Conservation (phyloP, 163 green algal species). For the Scenedesmus sp. region DNA sequence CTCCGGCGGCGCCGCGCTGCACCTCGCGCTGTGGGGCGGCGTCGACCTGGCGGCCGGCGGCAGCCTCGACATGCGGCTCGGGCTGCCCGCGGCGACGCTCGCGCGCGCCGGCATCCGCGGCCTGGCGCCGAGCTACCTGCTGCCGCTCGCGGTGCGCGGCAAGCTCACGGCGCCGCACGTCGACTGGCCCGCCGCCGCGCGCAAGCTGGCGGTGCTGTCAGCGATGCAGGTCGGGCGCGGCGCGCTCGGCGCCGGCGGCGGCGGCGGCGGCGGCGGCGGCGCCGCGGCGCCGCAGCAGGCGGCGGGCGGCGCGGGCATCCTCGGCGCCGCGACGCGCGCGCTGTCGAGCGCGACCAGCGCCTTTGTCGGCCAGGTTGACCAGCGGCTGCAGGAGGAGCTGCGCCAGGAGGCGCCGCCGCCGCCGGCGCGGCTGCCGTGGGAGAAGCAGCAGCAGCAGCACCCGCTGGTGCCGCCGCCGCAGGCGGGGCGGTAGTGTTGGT, state of each 20-base stretch:
- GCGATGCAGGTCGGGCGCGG: constrained; percentile 31
- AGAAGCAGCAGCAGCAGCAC: not conserved
- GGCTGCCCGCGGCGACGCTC: constrained; percentile 38
- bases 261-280: not conserved
- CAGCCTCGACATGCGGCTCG: constrained; percentile 42
- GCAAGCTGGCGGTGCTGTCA: constrained; percentile 36
- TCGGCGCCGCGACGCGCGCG: constrained; percentile 15
- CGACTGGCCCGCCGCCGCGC: constrained; percentile 17
- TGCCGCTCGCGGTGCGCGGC: constrained; percentile 45
- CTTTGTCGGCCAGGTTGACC: constrained; percentile 21
- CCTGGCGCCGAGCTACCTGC: constrained; percentile 36
- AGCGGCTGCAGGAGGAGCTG: constrained; percentile 9
- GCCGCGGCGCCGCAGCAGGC: not conserved
- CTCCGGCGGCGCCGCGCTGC: constrained; percentile 6
- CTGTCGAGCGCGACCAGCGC: constrained; percentile 8
- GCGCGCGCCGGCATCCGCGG: constrained; percentile 32
- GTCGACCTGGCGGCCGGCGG: constrained; percentile 40
- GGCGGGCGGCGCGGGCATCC: not conserved
- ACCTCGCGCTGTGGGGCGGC: constrained; percentile 49
- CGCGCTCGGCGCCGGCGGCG: not conserved
- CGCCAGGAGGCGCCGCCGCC: not conserved
- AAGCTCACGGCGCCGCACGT: constrained; percentile 28
- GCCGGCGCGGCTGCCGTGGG: not conserved
- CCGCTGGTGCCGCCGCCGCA: no score
- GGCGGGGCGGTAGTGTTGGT: no score